Conservation (phyloP, 176 grass and related monocot genomes). For the Avena eriantha region DNA sequence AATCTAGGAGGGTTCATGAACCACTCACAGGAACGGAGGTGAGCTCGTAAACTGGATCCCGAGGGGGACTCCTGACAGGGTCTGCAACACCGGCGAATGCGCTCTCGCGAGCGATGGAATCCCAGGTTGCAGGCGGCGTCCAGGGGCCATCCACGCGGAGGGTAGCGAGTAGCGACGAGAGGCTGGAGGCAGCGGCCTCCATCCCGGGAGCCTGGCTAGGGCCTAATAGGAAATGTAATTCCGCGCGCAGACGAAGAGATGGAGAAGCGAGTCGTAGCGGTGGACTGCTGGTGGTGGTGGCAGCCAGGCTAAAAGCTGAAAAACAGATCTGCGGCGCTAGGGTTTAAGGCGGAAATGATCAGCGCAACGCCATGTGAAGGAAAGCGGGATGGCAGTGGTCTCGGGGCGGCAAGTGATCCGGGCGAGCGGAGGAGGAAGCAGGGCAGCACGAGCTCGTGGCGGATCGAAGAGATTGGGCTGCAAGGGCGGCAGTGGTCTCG, state of each 20-base stretch:
- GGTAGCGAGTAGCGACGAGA: constrained; percentile 64
- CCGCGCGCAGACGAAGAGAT: background rate
- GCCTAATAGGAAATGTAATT: background rate
- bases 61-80: background rate
- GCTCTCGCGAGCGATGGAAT: constrained; percentile 55
- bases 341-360: background rate
- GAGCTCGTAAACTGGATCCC: constrained; percentile 63
- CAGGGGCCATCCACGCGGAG: constrained; percentile 69
- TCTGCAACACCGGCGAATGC: constrained; percentile 32
- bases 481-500: background rate
- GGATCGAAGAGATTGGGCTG: background rate
- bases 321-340: background rate
- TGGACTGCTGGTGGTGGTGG: background rate
- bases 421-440: background rate
- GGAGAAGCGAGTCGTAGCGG: background rate
- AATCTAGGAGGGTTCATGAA: constrained; percentile 4
- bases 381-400: background rate
- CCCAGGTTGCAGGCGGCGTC: constrained; percentile 67
- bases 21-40: constrained; percentile 69
- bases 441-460: background rate
- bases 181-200: constrained; percentile 71
- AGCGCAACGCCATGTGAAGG: background rate
- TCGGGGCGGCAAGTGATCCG: background rate
- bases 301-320: background rate
- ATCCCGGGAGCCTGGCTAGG: constrained; percentile 50